Base-by-base conservation (phyloP, 2,329 filamentous ascomycete species). In the Mycosphaerella arachidis region DNA sequence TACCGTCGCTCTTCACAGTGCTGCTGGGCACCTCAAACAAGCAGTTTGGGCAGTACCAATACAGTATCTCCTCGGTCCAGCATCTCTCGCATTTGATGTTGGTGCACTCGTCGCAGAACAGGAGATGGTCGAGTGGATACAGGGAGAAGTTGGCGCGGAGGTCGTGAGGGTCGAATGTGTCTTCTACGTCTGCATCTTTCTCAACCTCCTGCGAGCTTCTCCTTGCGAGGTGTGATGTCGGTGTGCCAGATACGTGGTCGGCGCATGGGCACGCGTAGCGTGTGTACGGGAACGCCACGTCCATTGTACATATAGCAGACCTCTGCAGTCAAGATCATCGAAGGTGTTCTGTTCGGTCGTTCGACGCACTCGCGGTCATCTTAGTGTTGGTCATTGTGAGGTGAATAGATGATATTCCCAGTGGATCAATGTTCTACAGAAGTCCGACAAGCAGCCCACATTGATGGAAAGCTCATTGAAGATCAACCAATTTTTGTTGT, bases 71-170 rank as follows among this genome's bases (percentile, higher is more conserved):
- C 73, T 99, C 94, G 52, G 88, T 85, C 56, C 95, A 90, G 72
- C 94, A 99, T 77, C 92, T 83, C 6, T 91, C 90, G 73, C 94
- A 99, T 67, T 94, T 89, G 63, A 97, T 96, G 75, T 96, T 89
- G 73, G 96, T 91, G 75, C 94, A 99, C 74, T 97, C 94, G 73
- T 96, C 93, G 79, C 94, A 99, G 79, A 96, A 99, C 45, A 97
- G 83, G 29, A 99, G 84, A 72, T 97, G 88, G 71, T 97, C 93
- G 48, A 97, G 86, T 0, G 94, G 93, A 72, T 93, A 97, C 33
- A 99, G 81, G 66, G 91, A 92, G 80, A 91, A 97, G 74, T 92
- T 94, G 60, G 94, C 90, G 40, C 92, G 87, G 16, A 90, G 85
- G 62, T 88, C 87, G 68, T 89, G 86, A 1, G 94, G 92, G 72